Evolutionary conservation across 2,329 filamentous ascomycete species (phyloP).

Genomic region (Byssothecium circinans): DNA sequence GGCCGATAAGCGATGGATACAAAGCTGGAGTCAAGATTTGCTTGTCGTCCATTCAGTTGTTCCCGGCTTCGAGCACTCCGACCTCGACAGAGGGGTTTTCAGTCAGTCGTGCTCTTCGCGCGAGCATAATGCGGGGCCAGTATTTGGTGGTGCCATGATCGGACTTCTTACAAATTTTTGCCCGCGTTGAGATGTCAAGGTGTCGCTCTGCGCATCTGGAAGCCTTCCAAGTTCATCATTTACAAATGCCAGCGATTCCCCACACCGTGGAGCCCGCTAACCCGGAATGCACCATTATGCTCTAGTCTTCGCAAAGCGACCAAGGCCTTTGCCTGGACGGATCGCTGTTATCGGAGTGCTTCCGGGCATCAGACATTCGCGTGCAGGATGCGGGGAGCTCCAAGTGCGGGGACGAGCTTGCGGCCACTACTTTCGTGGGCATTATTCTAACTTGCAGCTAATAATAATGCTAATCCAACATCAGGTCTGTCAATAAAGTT

Average conservation of each 20-base stretch:
- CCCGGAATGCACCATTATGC: conserved; percentile 1
- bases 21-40: conserved; percentile 33
- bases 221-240: background rate
- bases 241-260: background rate
- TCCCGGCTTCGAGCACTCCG: conserved; percentile 39
- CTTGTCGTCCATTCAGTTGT: conserved; percentile 25
- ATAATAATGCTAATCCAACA: no score
- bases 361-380: background rate
- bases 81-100: conserved; percentile 27
- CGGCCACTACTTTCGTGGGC: background rate
- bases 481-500: no score
- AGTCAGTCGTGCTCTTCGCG: conserved; percentile 17
- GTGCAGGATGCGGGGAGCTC: background rate
- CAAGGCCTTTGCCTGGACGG: background rate
- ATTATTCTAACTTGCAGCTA: background rate
- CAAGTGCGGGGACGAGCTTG: background rate
- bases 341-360: background rate
- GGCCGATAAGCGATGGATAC: conserved; percentile 35
- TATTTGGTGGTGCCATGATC: background rate
- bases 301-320: background rate
- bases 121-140: conserved; percentile 6
- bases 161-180: background rate
- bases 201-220: background rate
- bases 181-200: background rate
- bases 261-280: background rate